These are phyloP conservation scores for Ganoderma leucocontextum DNA, from an alignment of 1,284 basidiomycete species.

Conservation along the genomic window DNA sequence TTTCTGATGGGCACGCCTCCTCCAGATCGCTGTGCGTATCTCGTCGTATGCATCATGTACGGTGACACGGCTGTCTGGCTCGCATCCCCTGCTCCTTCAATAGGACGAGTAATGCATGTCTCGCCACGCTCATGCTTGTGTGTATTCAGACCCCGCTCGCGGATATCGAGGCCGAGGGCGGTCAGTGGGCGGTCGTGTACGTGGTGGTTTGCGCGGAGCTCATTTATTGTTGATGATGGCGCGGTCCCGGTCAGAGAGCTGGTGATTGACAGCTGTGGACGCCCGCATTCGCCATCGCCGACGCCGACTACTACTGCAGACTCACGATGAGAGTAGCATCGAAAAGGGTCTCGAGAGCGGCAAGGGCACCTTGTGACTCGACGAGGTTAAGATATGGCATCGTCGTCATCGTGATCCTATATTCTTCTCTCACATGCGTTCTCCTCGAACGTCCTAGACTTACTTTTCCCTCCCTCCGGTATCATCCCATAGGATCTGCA, in stretches of 20 bases:
- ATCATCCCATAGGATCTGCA: too few relatives aligned
- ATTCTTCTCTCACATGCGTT: background rate
- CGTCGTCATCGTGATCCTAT: background rate
- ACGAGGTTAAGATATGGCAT: background rate
- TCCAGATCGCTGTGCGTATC: background rate
- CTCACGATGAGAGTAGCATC: background rate
- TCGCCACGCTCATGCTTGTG: background rate
- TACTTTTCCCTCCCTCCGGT: background rate
- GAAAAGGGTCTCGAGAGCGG: too few relatives aligned
- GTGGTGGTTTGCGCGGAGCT: background rate
- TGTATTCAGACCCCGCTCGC: background rate
- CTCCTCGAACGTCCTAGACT: background rate
- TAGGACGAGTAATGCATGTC: background rate
- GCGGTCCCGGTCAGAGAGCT: background rate
- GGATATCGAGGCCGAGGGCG: background rate
- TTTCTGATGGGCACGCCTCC: background rate
- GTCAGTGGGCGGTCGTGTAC: background rate
- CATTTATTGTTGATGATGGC: background rate
- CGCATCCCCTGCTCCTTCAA: background rate
- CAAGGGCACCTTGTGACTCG: too few relatives aligned
- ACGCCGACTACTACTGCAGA: background rate
- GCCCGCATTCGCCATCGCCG: background rate
- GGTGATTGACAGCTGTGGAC: background rate
- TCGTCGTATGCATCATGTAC: conserved; percentile 1
- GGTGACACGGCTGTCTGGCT: background rate